These are phyloP conservation scores for Theileria orientalis DNA, from an alignment of 169 alveolate species.

Conservation along the genomic window DNA sequence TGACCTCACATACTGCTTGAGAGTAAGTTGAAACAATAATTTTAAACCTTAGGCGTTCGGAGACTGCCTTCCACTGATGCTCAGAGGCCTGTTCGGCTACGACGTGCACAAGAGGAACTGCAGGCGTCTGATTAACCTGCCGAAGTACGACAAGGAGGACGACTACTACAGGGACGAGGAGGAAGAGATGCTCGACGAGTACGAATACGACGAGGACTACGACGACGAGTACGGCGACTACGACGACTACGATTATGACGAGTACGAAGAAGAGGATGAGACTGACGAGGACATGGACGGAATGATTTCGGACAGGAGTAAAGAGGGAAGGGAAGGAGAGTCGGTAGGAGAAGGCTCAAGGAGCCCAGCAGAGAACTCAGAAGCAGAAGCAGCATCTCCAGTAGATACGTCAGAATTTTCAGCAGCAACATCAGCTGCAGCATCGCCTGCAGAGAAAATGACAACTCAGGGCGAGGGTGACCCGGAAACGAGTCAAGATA, in stretches of 20 bases:
- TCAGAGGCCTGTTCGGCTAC: constrained; percentile 46
- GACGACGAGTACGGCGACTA: not conserved
- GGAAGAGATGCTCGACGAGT: not conserved
- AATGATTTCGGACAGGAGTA: not conserved
- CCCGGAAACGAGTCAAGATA: too few species aligned
- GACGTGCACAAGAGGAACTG: constrained; percentile 45
- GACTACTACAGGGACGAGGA: not conserved
- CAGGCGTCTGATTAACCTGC: constrained; percentile 22
- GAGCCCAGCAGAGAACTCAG: too few species aligned
- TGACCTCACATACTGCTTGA: not conserved
- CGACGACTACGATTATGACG: not conserved
- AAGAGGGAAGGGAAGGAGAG: too few species aligned
- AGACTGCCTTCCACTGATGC: constrained; percentile 52
- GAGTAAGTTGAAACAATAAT: not conserved
- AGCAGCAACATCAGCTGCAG: too few species aligned
- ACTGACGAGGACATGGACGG: not conserved
- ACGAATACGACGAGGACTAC: not conserved
- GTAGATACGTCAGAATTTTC: too few species aligned
- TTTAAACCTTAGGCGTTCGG: constrained; percentile 60
- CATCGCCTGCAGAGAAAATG: too few species aligned
- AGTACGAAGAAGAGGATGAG: not conserved
- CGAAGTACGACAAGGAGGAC: constrained; percentile 32
- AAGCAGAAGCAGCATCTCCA: too few species aligned
- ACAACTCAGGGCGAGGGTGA: too few species aligned
- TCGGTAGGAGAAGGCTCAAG: too few species aligned